phyloP scores from a whole-genome alignment of 2,329 filamentous ascomycete genomes.

The Ophiostoma ulmi region DNA sequence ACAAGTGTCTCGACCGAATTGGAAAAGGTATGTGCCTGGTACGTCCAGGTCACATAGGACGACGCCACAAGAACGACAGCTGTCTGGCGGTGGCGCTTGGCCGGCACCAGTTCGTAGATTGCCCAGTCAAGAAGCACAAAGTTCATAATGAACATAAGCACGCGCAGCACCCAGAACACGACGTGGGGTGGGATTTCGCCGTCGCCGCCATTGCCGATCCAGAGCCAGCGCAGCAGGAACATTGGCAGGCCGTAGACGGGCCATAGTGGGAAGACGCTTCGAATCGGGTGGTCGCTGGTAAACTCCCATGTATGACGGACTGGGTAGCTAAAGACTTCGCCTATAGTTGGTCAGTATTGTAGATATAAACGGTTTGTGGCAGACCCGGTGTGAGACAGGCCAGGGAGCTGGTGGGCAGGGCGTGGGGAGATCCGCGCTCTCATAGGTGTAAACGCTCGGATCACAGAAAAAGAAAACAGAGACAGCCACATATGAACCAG shows the following conservation, averaged over 20 bases:
- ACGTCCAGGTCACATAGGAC: conserved; percentile 98
- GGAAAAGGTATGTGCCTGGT: conserved; percentile 96
- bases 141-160: conserved; percentile 89
- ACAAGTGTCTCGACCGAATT: conserved; percentile 93
- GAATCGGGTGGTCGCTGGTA: conserved; percentile 78
- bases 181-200: conserved; percentile 73
- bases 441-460: not conserved
- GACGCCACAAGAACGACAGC: conserved; percentile 84
- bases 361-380: not conserved
- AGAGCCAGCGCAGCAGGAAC: conserved; percentile 86
- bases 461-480: conserved; percentile 5
- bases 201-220: conserved; percentile 74
- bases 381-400: not conserved
- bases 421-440: conserved; percentile 12
- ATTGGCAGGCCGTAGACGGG: conserved; percentile 91
- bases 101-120: conserved; percentile 80
- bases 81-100: conserved; percentile 63
- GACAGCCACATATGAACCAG: no score
- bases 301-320: conserved; percentile 95
- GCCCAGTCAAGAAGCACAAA: conserved; percentile 98
- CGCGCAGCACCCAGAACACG: conserved; percentile 83
- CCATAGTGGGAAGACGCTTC: conserved; percentile 96
- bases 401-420: not conserved
- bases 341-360: conserved; percentile 42
- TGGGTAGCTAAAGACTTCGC: conserved; percentile 87